Base-by-base conservation (phyloP, 2,329 filamentous ascomycete species). In the Alternaria rosae region DNA sequence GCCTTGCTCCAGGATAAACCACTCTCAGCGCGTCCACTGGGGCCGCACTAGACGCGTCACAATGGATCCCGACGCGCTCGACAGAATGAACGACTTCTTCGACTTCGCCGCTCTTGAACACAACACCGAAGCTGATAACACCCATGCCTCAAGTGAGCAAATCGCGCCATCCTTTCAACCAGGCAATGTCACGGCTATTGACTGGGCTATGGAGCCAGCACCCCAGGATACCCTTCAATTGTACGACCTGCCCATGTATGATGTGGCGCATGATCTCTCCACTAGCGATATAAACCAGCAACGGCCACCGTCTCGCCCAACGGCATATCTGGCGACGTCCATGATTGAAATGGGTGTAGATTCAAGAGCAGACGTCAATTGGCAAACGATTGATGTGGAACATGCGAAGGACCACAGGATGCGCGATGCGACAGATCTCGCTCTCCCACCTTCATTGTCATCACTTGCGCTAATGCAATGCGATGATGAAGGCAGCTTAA, bases 31-130 rank as follows among this genome's bases (percentile, higher is more conserved):
- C 35, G 35, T 38, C 15, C 54, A 28, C 51, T 38, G 57, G 45
- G 44, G 38, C 26, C 45, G 35, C 50, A 32, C 54, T 28, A 38
- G 30, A 10, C 61, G 59, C 52, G 54, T 30, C 45, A 62, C 28
- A 21, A 73, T 73, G 72, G 57, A 59, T 12, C 32, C 45, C 50
- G 47, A 64, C 52, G 52, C 62, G 42, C 52, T 61, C 48, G 69
- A 72, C 57, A 67, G 59, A 51, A 42, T 78, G 57, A 69, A 77
- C 26, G 76, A 77, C 42, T 78, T 78, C 68, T 78, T 78, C 58
- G 76, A 78, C 58, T 78, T 78, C 61, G 65, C 68, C n/a, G 67
- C 66, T 23, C 61, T 77, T 35, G 74, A 77, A 26, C 59, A 64
- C 15, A 70, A 76, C 52, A 54, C 58, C 44, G 60, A 42, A 23